These are phyloP conservation scores for Cutaneotrichosporon curvatum DNA, from an alignment of 1,284 basidiomycete genomes.

Conservation along the genomic window DNA sequence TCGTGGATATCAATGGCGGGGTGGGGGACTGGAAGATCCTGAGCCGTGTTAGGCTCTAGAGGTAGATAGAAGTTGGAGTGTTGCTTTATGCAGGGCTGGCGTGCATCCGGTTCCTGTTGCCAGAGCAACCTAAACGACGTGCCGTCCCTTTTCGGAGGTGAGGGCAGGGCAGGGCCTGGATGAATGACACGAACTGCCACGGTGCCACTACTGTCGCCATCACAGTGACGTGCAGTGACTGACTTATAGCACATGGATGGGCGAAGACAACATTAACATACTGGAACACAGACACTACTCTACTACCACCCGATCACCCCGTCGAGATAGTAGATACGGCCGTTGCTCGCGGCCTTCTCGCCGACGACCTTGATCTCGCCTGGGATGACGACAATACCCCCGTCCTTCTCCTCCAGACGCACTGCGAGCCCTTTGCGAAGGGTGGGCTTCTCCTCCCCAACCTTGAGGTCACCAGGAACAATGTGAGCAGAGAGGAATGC, in stretches of 20 bases:
- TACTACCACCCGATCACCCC: conserved; percentile 21
- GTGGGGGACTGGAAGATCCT: conserved; percentile 20
- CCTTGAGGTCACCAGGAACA: conserved; percentile 22
- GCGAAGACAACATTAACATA: too few relatives aligned
- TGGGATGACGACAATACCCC: conserved; percentile 30
- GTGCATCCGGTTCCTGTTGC: too few relatives aligned
- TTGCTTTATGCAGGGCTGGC: too few relatives aligned
- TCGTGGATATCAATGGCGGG: conserved; percentile 12
- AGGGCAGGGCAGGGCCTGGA: too few relatives aligned
- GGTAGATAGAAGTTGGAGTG: too few relatives aligned
- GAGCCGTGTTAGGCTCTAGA: background rate
- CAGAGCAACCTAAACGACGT: too few relatives aligned
- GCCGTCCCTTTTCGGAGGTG: too few relatives aligned
- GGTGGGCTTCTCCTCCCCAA: conserved; percentile 17
- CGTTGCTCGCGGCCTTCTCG: conserved; percentile 39
- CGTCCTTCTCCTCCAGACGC: conserved; percentile 21
- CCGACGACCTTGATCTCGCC: conserved; percentile 36
- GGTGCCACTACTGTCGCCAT: too few relatives aligned
- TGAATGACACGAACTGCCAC: too few relatives aligned
- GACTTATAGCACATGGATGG: too few relatives aligned
- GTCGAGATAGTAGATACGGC: conserved; percentile 36
- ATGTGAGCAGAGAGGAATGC: conserved; percentile 39
- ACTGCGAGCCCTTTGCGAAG: conserved; percentile 25
- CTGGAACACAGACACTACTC: too few relatives aligned
- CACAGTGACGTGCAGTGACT: too few relatives aligned